These are phyloP conservation scores for Penicillium occitanis DNA, from an alignment of 2,329 filamentous ascomycete genomes.

Conservation along the genomic window DNA sequence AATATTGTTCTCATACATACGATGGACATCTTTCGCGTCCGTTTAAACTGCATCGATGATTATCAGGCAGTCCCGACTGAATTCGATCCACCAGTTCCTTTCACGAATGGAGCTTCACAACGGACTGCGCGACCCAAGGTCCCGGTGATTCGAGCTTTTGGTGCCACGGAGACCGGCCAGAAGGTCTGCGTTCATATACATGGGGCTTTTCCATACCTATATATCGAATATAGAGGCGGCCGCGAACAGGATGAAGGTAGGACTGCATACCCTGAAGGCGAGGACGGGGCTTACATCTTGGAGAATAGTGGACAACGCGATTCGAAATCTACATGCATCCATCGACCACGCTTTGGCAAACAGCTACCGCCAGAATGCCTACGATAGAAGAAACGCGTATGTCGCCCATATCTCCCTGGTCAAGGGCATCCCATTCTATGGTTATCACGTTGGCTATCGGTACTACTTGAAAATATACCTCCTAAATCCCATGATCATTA, in stretches of 20 bases:
- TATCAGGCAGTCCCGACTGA: constrained; percentile 79
- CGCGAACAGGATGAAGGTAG: constrained; percentile 67
- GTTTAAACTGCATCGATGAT: constrained; percentile 93
- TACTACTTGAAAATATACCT: constrained; percentile 95
- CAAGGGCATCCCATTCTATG: constrained; percentile 94
- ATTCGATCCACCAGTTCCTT: constrained; percentile 77
- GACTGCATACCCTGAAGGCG: constrained; percentile 30
- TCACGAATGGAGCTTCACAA: constrained; percentile 60
- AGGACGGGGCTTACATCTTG: neutral
- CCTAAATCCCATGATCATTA: constrained; percentile 82
- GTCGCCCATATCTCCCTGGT: constrained; percentile 89
- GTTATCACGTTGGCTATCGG: constrained; percentile 87
- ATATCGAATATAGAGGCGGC: constrained; percentile 76
- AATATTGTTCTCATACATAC: constrained; percentile 27
- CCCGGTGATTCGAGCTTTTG: constrained; percentile 86
- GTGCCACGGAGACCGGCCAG: constrained; percentile 88
- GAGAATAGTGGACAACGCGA: constrained; percentile 67
- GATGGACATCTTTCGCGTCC: constrained; percentile 81
- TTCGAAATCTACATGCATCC: constrained; percentile 74
- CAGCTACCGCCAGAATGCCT: constrained; percentile 75
- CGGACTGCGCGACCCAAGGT: constrained; percentile 67
- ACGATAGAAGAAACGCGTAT: constrained; percentile 67
- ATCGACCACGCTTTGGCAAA: constrained; percentile 88
- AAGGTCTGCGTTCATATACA: constrained; percentile 96
- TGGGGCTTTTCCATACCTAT: constrained; percentile 94